Base-by-base conservation (phyloP, 2,329 filamentous ascomycete species). In the Calonectria crousiana region DNA sequence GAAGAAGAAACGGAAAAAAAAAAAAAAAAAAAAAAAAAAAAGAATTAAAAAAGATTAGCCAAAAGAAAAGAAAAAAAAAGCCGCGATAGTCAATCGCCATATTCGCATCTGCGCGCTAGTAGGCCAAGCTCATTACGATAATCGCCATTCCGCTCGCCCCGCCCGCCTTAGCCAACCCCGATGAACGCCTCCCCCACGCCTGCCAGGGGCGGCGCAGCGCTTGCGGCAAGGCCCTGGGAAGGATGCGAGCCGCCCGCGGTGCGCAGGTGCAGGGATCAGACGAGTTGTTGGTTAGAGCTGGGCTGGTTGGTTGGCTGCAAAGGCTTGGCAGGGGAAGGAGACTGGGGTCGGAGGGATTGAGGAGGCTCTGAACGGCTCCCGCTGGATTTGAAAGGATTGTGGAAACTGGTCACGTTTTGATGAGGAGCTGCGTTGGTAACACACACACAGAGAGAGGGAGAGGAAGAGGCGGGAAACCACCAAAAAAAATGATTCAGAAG, bases 111-210 rank as follows among this genome's bases (percentile, higher is more conserved):
- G 14, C 14, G 23, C 56, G 32, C 56, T 62, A 62, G 56, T 23
- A 38, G 23, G 56, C 23, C 14, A 28, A 52, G 52, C 44, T 70
- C 67, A 28, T 64, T 41, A 44, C 32, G 52, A 64, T 34, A 44
- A 64, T 52, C 67, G 44, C 67, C 44, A 56, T 53, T 23, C 32
- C 26, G 67, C 41, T 69, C 56, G 30, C n/a, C 52, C 26, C 34
- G 28, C 20, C 32, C 36, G 30, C 56, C 36, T 41, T 41, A 13
- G 38, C 34, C 56, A 36, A 41, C 38, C 30, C 58, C 58, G 49
- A 47, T 20, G 23, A 62, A 56, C 68, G 68, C 58, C 58, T 71
- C 47, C 58, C 68, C 68, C 47, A 65, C 68, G 58, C 28, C 52
- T 32, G 16, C 26, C 52, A 30, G 51, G 51, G 49, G 49, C 23